Evolutionary conservation across 2,329 filamentous ascomycete genomes (phyloP).

Genomic region (Colletotrichum higginsianum): DNA sequence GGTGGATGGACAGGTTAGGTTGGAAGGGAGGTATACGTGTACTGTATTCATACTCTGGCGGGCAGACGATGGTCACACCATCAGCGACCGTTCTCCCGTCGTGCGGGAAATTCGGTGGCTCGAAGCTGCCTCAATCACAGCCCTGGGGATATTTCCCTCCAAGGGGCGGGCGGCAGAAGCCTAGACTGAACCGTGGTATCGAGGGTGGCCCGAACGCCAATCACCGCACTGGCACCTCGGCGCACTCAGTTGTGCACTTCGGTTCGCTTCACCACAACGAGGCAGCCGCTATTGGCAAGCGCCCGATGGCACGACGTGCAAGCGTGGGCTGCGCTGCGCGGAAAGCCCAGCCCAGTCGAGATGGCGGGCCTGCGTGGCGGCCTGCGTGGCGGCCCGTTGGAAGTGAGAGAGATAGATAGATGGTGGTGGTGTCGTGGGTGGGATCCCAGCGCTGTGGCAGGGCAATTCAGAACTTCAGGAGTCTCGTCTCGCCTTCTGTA

Average conservation of each 20-base stretch:
- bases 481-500: constrained; percentile 30
- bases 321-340: background rate
- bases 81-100: too few species aligned
- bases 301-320: constrained; percentile 1
- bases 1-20: too few species aligned
- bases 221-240: constrained; percentile 15
- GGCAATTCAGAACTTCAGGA: background rate
- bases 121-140: constrained; percentile 14
- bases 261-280: background rate
- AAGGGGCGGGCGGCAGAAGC: background rate
- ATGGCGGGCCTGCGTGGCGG: background rate
- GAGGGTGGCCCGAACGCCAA: constrained; percentile 22
- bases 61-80: too few species aligned
- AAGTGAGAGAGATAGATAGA: too few species aligned
- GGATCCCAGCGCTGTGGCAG: constrained; percentile 9
- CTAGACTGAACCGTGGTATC: constrained; percentile 13
- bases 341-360: constrained; percentile 1
- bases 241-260: background rate
- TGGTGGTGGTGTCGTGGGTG: constrained; percentile 6
- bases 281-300: constrained; percentile 30
- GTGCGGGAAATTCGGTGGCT: background rate
- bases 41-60: too few species aligned
- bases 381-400: constrained; percentile 18
- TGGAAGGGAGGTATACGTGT: too few species aligned
- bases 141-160: background rate